These are phyloP conservation scores for Cyberlindnera euphorbiiphila DNA, from an alignment of 805 yeast genomes.

Conservation along the genomic window DNA sequence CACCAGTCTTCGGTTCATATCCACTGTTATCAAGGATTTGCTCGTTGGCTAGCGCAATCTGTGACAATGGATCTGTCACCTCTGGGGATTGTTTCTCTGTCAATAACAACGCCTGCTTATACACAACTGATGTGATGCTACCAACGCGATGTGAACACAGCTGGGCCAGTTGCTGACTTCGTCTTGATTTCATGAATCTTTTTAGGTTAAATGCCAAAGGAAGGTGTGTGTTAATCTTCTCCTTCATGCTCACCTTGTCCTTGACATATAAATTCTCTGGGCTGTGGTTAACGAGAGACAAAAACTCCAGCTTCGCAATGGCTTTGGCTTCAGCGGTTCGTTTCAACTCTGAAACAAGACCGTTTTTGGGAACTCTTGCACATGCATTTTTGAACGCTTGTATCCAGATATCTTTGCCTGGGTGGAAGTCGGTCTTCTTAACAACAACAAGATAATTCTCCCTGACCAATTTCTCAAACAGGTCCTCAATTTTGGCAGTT, in stretches of 20 bases:
- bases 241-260: constrained; percentile 34
- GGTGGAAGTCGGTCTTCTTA: constrained; percentile 32
- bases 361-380: constrained; percentile 34
- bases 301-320: constrained; percentile 36
- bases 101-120: constrained; percentile 48
- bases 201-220: constrained; percentile 60
- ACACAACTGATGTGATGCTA: constrained; percentile 58
- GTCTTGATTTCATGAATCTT: constrained; percentile 61
- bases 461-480: constrained; percentile 43
- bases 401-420: constrained; percentile 37
- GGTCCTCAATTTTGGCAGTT: constrained; percentile 30
- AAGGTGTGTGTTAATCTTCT: constrained; percentile 44
- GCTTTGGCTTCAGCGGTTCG: constrained; percentile 59
- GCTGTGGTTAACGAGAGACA: constrained; percentile 32
- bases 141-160: constrained; percentile 71
- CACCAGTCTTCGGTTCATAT: constrained; percentile 30
- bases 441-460: constrained; percentile 52
- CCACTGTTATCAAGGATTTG: constrained; percentile 30
- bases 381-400: constrained; percentile 39
- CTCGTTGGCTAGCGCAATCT: constrained; percentile 50
- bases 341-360: constrained; percentile 49
- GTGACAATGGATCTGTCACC: constrained; percentile 35
- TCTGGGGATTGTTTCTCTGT: constrained; percentile 56
- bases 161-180: constrained; percentile 60
- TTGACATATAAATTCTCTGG: constrained; percentile 29